Conservation (phyloP, 73 alveolate species). For the Uronychia binucleata region DNA sequence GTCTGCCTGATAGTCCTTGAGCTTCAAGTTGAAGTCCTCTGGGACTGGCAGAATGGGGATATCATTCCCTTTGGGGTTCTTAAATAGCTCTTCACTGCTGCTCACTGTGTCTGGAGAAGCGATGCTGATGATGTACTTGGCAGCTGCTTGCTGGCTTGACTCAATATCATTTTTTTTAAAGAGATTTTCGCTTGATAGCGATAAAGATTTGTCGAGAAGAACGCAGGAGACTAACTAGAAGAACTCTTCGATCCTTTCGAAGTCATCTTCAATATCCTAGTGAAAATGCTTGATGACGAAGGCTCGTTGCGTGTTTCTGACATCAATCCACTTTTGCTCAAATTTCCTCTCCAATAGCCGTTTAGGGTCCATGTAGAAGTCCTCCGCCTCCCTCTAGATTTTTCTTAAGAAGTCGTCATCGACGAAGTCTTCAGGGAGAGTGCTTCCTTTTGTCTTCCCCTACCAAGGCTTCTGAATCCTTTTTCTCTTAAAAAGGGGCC, state of each 20-base stretch:
- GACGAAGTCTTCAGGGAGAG: too few species aligned
- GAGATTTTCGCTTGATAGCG: too few species aligned
- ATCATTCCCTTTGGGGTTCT: not conserved
- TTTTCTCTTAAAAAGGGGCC: not conserved
- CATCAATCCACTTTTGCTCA: not conserved
- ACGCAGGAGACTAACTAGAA: not conserved
- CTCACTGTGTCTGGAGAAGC: not conserved
- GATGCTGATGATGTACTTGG: too few species aligned
- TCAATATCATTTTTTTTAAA: too few species aligned
- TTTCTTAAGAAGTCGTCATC: not conserved
- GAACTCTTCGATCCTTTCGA: not conserved
- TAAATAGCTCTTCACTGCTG: too few species aligned
- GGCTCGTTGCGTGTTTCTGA: not conserved
- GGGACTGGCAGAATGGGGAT: not conserved
- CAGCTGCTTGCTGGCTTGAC: too few species aligned
- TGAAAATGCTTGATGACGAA: not conserved
- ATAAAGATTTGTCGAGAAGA: too few species aligned
- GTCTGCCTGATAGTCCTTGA: not conserved
- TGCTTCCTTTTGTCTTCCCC: not conserved
- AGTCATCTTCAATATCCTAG: not conserved
- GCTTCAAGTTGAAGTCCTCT: not conserved
- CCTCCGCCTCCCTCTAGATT: not conserved
- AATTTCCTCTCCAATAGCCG: not conserved
- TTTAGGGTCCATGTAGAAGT: conserved; percentile 5
- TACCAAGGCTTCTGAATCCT: not conserved